Evolutionary conservation across 2,329 filamentous ascomycete genomes (phyloP).

Genomic region (Escovopsis sp.): DNA sequence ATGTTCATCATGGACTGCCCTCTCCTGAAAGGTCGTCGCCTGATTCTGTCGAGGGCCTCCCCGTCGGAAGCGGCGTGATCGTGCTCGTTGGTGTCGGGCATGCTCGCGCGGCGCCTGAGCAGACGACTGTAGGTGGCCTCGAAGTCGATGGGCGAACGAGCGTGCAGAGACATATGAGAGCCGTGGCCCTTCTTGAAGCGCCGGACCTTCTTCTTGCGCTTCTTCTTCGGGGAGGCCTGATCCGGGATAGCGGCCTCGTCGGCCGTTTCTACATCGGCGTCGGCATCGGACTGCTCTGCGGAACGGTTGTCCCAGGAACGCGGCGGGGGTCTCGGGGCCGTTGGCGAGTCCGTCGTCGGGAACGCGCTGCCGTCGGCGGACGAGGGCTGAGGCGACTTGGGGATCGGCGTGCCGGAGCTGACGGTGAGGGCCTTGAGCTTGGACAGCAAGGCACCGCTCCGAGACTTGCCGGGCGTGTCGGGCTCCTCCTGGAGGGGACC

Average conservation of each 20-base stretch:
- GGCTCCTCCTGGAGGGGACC: slow-evolving; percentile 48
- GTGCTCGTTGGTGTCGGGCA: slow-evolving; percentile 42
- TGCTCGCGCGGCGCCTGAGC: slow-evolving; percentile 49
- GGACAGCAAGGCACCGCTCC: slow-evolving; percentile 55
- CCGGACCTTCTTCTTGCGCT: slow-evolving; percentile 45
- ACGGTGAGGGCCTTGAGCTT: slow-evolving; percentile 62
- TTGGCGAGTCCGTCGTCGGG: slow-evolving; percentile 30
- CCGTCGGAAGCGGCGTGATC: slow-evolving; percentile 59
- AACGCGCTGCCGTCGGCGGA: slow-evolving; percentile 24
- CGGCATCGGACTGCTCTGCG: slow-evolving; percentile 32
- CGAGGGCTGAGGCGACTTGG: slow-evolving; percentile 22
- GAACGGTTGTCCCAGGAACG: slow-evolving; percentile 37
- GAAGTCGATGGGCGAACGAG: slow-evolving; percentile 26
- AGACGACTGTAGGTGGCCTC: slow-evolving; percentile 30
- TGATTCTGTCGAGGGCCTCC: slow-evolving; percentile 49
- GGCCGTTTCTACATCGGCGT: slow-evolving; percentile 67
- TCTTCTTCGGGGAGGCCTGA: slow-evolving; percentile 26
- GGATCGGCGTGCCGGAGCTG: slow-evolving; percentile 29
- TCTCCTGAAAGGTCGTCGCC: slow-evolving; percentile 35
- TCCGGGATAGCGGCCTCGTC: slow-evolving; percentile 49
- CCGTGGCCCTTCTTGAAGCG: slow-evolving; percentile 36
- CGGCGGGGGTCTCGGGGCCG: slow-evolving; percentile 25
- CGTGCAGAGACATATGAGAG: slow-evolving; percentile 53
- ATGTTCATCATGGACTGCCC: slow-evolving; percentile 43
- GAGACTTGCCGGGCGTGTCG: slow-evolving; percentile 43